phyloP scores from a whole-genome alignment of 83 land plant species.

The Diphasiastrum complanatum region DNA sequence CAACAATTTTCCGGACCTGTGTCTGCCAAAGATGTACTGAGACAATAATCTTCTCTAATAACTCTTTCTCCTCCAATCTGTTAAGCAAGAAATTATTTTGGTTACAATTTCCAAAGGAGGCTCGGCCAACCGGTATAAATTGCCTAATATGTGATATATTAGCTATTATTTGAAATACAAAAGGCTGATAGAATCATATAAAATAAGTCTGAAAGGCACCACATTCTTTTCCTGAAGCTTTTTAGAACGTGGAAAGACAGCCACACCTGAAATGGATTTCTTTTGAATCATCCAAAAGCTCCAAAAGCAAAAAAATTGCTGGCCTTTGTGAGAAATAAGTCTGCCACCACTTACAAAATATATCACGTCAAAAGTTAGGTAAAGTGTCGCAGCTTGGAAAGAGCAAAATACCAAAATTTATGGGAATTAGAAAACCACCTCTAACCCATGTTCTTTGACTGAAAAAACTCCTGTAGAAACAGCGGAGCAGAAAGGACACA shows the following conservation, averaged over 20 bases:
- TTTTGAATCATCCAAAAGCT: slow-evolving; percentile 19
- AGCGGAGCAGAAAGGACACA: slow-evolving; percentile 35
- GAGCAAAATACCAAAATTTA: not conserved
- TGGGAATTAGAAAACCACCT: not conserved
- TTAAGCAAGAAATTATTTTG: not conserved
- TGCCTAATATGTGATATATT: not conserved
- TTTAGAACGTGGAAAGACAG: too few relatives aligned
- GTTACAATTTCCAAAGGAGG: not conserved
- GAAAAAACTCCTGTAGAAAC: slow-evolving; percentile 25
- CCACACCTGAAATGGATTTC: slow-evolving; percentile 24
- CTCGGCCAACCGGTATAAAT: not conserved
- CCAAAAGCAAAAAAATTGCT: slow-evolving; percentile 17
- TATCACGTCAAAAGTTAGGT: not conserved
- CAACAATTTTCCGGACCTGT: slow-evolving; percentile 16
- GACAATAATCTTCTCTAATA: slow-evolving; percentile 20
- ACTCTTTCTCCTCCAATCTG: slow-evolving; percentile 32
- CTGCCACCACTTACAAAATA: slow-evolving; percentile 9
- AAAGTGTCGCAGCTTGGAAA: slow-evolving; percentile 20
- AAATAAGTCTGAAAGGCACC: too few relatives aligned
- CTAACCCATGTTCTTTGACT: slow-evolving; percentile 13
- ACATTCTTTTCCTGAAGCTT: too few relatives aligned
- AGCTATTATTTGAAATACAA: not conserved
- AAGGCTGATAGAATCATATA: not conserved
- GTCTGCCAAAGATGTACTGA: slow-evolving; percentile 22
- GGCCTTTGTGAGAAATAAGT: slow-evolving; percentile 29